Evolutionary conservation across 257 asterid species (phyloP).

Genomic region (Nicotiana otophora): DNA sequence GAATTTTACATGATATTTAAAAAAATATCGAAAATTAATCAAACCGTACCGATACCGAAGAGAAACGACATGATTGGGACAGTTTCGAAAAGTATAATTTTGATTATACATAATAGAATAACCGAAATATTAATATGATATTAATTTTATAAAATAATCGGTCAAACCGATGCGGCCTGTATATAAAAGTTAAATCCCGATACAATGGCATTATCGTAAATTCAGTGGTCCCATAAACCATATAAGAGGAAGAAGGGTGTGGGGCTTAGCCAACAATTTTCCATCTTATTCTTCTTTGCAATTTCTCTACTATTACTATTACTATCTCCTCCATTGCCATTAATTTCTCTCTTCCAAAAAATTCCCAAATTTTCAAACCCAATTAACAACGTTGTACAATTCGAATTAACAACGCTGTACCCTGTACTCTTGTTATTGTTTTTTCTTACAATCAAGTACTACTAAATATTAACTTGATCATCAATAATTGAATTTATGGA

Average conservation of each 20-base stretch:
- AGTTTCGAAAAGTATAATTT: no score
- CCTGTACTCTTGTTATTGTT: neutral
- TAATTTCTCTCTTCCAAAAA: neutral
- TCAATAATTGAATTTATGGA: conserved; percentile 24
- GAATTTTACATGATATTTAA: no score
- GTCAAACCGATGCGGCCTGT: no score
- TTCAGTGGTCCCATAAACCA: conserved; percentile 19
- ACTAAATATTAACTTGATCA: neutral
- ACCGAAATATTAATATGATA: no score
- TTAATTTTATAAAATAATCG: no score
- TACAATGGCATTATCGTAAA: conserved; percentile 10
- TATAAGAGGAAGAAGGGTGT: conserved; percentile 20
- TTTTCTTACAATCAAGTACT: no score
- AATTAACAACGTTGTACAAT: neutral
- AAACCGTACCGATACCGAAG: no score
- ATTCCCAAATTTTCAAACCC: neutral
- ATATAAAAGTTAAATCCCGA: neutral
- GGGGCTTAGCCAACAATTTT: conserved; percentile 23
- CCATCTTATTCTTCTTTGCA: conserved; percentile 7
- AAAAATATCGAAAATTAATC: no score
- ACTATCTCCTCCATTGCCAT: conserved; percentile 10
- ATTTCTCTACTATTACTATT: neutral
- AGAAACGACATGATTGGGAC: no score
- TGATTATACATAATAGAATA: no score
- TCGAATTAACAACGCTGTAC: neutral